These are phyloP conservation scores for Gamsiella multidivaricata DNA, from an alignment of 192 early-diverging fungal species.

Conservation along the genomic window DNA sequence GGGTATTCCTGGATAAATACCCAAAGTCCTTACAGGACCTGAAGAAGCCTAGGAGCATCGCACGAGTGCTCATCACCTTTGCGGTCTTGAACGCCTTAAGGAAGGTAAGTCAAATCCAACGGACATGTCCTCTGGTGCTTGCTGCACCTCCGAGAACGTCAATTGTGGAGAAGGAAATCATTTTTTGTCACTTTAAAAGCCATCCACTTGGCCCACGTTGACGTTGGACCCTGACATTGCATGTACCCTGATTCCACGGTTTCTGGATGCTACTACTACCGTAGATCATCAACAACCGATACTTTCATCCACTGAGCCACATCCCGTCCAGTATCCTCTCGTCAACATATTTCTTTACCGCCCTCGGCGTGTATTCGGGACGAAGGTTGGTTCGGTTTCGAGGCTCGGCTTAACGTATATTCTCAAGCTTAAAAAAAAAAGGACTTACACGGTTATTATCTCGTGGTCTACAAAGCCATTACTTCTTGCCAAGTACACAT, in stretches of 20 bases:
- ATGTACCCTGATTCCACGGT: too few relatives aligned
- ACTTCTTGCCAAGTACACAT: conserved; percentile 24
- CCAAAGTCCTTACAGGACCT: conserved; percentile 17
- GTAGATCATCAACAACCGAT: conserved; percentile 17
- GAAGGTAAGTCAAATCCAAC: conserved; percentile 12
- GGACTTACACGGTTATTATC: too few relatives aligned
- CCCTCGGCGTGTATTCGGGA: conserved; percentile 6
- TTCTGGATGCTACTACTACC: neutral
- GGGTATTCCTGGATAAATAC: conserved; percentile 18
- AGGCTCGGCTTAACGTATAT: too few relatives aligned
- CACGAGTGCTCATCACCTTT: conserved; percentile 7
- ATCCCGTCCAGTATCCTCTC: conserved; percentile 18
- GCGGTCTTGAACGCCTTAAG: conserved; percentile 4
- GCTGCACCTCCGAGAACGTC: too few relatives aligned
- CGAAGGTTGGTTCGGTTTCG: conserved; percentile 14
- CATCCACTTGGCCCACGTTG: too few relatives aligned
- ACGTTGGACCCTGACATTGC: too few relatives aligned
- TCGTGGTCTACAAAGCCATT: conserved; percentile 14
- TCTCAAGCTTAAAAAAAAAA: too few relatives aligned
- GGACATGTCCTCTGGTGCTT: too few relatives aligned
- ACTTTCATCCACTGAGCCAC: conserved; percentile 38
- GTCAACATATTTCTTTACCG: conserved; percentile 18
- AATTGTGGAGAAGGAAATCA: neutral
- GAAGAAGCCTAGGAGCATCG: conserved; percentile 4
- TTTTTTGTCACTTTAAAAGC: conserved; percentile 11